A percentile compares a stretch with the other conserved stretches of the same genome.
Conservation (phyloP, 805 yeast genomes). For the Kuraishia molischiana region DNA sequence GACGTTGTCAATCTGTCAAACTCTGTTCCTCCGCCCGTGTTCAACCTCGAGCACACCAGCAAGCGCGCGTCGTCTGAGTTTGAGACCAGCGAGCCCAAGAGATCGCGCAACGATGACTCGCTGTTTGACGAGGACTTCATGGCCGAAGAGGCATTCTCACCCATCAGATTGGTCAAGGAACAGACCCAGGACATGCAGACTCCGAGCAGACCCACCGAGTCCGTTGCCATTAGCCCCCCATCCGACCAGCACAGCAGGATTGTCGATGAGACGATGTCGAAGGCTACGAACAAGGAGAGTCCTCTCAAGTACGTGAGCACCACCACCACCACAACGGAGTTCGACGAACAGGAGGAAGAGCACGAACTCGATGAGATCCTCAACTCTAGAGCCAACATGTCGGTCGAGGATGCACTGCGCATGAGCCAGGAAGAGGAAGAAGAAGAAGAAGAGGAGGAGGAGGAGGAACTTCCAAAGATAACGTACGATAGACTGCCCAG, state of each 20-base stretch:
- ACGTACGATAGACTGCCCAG: not conserved
- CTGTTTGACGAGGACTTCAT: not conserved
- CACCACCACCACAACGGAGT: constrained; percentile 7
- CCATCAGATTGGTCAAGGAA: not conserved
- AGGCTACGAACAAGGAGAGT: constrained; percentile 11
- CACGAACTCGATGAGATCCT: not conserved
- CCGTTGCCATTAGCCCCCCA: constrained; percentile 18
- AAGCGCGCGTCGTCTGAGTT: not conserved
- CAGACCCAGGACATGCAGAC: constrained; percentile 3
- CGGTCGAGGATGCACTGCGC: constrained; percentile 7
- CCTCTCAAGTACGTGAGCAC: constrained; percentile 22
- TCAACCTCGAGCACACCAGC: not conserved
- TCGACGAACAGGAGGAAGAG: not conserved
- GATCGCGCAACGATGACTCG: not conserved
- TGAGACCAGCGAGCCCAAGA: not conserved
- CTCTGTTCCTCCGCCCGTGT: not conserved
- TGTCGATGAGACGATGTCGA: constrained; percentile 11
- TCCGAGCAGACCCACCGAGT: constrained; percentile 20
- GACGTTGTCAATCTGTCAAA: constrained; percentile 5
- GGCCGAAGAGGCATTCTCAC: not conserved
- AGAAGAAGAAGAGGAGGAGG: constrained; percentile 1
- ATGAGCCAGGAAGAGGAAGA: constrained; percentile 1
- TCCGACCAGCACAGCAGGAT: constrained; percentile 16
- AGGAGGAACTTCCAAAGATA: not conserved
- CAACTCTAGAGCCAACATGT: constrained; percentile 10